These are phyloP conservation scores for Pelargonium fulgidum DNA, from an alignment of 441 rosid genomes.

Conservation along the genomic window DNA sequence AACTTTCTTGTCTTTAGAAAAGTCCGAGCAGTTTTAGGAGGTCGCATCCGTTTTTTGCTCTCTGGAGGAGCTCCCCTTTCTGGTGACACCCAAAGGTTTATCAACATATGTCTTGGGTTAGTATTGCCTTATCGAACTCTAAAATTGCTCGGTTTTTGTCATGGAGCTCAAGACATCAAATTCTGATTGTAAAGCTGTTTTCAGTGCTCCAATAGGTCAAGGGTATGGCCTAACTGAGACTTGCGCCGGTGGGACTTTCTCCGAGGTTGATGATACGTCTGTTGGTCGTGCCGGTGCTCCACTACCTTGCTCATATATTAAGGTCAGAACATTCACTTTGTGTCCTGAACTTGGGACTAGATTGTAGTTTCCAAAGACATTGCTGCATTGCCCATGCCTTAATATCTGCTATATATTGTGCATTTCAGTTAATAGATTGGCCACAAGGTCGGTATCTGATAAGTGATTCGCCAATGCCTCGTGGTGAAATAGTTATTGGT, in stretches of 20 bases:
- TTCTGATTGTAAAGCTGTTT: slow-evolving; percentile 22
- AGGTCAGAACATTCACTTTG: slow-evolving; percentile 38
- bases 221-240: slow-evolving; percentile 99
- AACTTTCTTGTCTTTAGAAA: slow-evolving; percentile 72
- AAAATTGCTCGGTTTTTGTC: not conserved
- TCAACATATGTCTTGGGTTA: slow-evolving; percentile 95
- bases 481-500: slow-evolving; percentile 94
- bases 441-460: slow-evolving; percentile 82
- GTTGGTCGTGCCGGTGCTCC: slow-evolving; percentile 99
- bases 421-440: slow-evolving; percentile 88
- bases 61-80: slow-evolving; percentile 99
- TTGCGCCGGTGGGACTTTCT: slow-evolving; percentile 94
- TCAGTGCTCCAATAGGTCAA: slow-evolving; percentile 95
- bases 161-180: slow-evolving; percentile 10
- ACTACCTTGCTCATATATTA: slow-evolving; percentile 80
- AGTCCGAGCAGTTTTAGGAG: slow-evolving; percentile 82
- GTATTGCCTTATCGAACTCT: slow-evolving; percentile 27
- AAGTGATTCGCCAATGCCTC: slow-evolving; percentile 77
- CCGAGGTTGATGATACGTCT: slow-evolving; percentile 90
- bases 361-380: not conserved
- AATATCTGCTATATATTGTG: slow-evolving; percentile 8
- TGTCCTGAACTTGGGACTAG: not conserved
- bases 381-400: not conserved
- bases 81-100: slow-evolving; percentile 95
- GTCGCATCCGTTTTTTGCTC: slow-evolving; percentile 80